Conservation (phyloP, 2,329 filamentous ascomycete genomes). For the Lachnellula suecica region DNA sequence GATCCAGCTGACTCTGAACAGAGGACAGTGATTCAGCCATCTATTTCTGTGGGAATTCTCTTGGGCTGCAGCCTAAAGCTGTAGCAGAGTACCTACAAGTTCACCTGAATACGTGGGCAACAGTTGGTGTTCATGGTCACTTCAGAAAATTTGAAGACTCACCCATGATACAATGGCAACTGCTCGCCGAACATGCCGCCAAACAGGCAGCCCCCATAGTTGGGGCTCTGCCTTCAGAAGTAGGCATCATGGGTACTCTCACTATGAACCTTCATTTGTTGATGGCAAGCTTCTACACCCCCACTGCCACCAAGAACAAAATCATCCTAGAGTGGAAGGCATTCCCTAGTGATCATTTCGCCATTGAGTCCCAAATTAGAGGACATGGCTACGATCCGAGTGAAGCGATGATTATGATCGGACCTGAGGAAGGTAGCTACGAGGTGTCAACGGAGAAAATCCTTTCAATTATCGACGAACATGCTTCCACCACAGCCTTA, state of each 20-base stretch:
- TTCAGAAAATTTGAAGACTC: slow-evolving; percentile 70
- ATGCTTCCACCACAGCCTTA: slow-evolving; percentile 71
- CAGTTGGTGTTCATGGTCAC: slow-evolving; percentile 81
- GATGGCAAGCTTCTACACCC: slow-evolving; percentile 69
- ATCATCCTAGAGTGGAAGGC: slow-evolving; percentile 78
- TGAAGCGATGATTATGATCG: slow-evolving; percentile 71
- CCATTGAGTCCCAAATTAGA: slow-evolving; percentile 76
- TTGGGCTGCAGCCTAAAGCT: slow-evolving; percentile 77
- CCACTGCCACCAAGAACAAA: slow-evolving; percentile 59
- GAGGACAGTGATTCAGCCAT: slow-evolving; percentile 49
- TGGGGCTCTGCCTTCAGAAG: slow-evolving; percentile 69
- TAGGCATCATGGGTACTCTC: slow-evolving; percentile 86
- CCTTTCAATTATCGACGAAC: slow-evolving; percentile 69
- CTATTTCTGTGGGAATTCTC: slow-evolving; percentile 88
- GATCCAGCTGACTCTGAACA: slow-evolving; percentile 13
- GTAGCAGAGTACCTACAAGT: slow-evolving; percentile 64
- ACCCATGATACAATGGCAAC: slow-evolving; percentile 69
- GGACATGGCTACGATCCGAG: slow-evolving; percentile 65
- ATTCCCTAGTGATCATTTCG: slow-evolving; percentile 87
- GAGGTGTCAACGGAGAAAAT: slow-evolving; percentile 71
- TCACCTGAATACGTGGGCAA: slow-evolving; percentile 81
- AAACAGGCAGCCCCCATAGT: slow-evolving; percentile 70
- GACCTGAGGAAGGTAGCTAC: slow-evolving; percentile 56
- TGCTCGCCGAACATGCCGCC: slow-evolving; percentile 75
- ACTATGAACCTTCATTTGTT: slow-evolving; percentile 69